Evolutionary conservation across 805 yeast genomes (phyloP), one percentile per base, ranked within the genome.

Genomic region (Saccharomycopsis vini): DNA sequence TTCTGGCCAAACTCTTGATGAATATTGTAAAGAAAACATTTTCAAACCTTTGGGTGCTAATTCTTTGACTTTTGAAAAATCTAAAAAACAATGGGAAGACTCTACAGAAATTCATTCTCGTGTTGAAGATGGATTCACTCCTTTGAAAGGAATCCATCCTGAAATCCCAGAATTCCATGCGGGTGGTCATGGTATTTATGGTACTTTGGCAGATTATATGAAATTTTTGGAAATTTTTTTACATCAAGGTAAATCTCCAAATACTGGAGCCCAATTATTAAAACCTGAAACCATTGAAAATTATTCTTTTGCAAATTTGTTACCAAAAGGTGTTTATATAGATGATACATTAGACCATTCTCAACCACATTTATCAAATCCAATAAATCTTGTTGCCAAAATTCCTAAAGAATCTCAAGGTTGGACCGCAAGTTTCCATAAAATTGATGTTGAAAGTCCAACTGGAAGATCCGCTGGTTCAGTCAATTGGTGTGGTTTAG

Each of bases 171-270:
- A 38, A 21, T 40, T 60, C n/a, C 53, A 58, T 20, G 54, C 62
- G 54, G 73, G 71, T 10, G 73, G 73, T n/a, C 68, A 62, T 13
- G 73, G 73, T 1, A 51, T 62, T 36, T 66, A 55, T 38, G 64
- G 69, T 3, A 63, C 59, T 1, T 63, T 60, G 4, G 57, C 52
- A 9, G 73, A 69, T 49, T 68, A 61, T 45, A 54, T 64, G 49
- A 62, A 57, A 46, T 62, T 67, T 40, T 47, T 69, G 29, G 57
- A 67, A 32, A 55, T 64, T 3, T 63, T 67, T 54, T 55, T 69
- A 28, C 67, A 68, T 47, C 57, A 62, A 16, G 73, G 73, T 5
- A 46, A 52, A 29, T 62, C 64, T 3, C 56, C 62, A 9, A 34
- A 20, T n/a, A 58, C 57, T 3, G 69, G 70, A 2, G 50, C 21